phyloP scores from a whole-genome alignment of 2,329 filamentous ascomycete genomes.

The Nemania serpens region DNA sequence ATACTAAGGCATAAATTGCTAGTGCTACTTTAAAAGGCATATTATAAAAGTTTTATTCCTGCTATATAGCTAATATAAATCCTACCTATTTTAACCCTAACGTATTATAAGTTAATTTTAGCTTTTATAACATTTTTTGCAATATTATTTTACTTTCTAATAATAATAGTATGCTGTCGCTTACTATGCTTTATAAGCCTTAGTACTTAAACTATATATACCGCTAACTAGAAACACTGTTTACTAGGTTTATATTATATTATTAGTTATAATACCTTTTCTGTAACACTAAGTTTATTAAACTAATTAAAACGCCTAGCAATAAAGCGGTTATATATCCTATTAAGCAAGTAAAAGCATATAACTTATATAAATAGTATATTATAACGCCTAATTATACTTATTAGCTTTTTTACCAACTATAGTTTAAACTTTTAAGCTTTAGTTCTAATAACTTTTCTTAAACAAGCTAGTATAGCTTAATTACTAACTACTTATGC shows the following conservation, averaged over 20 bases:
- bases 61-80: background rate
- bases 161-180: background rate
- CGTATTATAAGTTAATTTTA: background rate
- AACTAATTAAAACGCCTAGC: background rate
- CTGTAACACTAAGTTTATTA: background rate
- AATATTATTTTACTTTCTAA: background rate
- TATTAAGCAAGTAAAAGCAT: background rate
- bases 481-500: background rate
- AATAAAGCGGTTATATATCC: background rate
- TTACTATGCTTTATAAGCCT: slow-evolving; percentile 2
- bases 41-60: background rate
- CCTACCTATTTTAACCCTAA: background rate
- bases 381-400: background rate
- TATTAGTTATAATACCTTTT: background rate
- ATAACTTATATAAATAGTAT: background rate
- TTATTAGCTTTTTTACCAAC: background rate
- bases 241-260: background rate
- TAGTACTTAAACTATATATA: background rate
- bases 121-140: background rate
- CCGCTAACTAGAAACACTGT: background rate
- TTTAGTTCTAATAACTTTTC: background rate
- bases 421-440: background rate
- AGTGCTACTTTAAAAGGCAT: background rate
- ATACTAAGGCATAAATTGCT: background rate
- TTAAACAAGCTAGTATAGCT: too few relatives aligned